Base-by-base conservation (phyloP, 2,329 filamentous ascomycete genomes). In the Cercospora janseana region DNA sequence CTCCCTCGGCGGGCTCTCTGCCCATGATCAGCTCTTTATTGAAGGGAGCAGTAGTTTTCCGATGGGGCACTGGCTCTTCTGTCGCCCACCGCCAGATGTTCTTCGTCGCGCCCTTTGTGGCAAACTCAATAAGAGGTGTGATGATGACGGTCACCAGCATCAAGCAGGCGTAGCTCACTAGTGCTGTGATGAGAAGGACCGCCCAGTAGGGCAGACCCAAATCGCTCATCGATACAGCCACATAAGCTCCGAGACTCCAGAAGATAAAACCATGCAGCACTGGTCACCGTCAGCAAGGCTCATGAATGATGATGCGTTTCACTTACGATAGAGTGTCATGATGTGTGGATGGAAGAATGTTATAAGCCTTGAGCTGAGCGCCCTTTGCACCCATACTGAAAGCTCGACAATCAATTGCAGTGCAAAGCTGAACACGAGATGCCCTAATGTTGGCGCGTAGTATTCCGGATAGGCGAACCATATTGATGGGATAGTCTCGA, bases 381-480 rank as follows among this genome's bases (percentile, higher is more conserved):
- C 52, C 58, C 67, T 71, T 55, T 77, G 74, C 1, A 72, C 55
- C 43, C 61, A 58, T 1, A 68, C 67, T 8, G 60, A 66, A 3
- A 70, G 61, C 46, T 70, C 69, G 15, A 70, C 64, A 18, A 68
- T 51, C 5, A 60, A 40, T 49, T 72, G 69, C 23, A 71, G 58
- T 4, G 60, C 60, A 6, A 68, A 51, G 5, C 66, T 60, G 41
- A 74, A 73, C 9, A 74, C 55, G 3, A 76, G 58, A 38, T 70
- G 69, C 41, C 75, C 74, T 21, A 75, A 61, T 10, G 69, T 71
- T 0, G 74, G 74, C 4, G 66, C 62, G 53, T 65, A 73, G 61
- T 77, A 77, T 8, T 66, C 49, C 4, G 73, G 73, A 49, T 77
- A 76, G 67, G 73, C 75, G 51, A 72, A 66, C 46, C 68, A 72